These are phyloP conservation scores for Talaromyces sp. DNA, from an alignment of 2,329 filamentous ascomycete species.

Conservation along the genomic window DNA sequence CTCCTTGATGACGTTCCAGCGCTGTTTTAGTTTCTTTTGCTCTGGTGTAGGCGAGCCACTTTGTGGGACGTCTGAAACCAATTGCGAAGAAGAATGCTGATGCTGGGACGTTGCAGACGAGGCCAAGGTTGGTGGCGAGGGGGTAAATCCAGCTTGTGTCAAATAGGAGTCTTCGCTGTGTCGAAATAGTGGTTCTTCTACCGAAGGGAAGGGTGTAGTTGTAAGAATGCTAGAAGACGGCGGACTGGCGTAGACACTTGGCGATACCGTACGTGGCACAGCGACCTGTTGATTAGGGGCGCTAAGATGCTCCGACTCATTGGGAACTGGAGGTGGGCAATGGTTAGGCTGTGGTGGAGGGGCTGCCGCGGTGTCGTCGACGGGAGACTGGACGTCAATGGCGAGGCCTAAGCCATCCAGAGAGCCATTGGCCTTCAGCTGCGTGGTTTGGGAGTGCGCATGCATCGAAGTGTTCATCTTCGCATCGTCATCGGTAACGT, in stretches of 20 bases:
- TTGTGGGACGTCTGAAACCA: constrained; percentile 15
- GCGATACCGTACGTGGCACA: constrained; percentile 8
- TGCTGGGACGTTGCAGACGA: constrained; percentile 35
- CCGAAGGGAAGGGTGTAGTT: constrained; percentile 17
- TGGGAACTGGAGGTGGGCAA: constrained; percentile 39
- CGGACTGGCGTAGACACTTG: constrained; percentile 15
- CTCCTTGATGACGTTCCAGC: constrained; percentile 82
- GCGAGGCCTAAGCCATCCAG: constrained; percentile 39
- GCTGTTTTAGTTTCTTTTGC: constrained; percentile 63
- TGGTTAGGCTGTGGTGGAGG: constrained; percentile 40
- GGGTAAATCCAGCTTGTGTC: constrained; percentile 20
- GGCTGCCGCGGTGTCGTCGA: constrained; percentile 18
- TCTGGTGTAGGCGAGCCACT: constrained; percentile 31
- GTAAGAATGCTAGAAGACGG: constrained; percentile 13
- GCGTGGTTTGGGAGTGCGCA: constrained; percentile 13
- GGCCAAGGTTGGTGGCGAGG: constrained; percentile 26
- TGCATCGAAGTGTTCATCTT: constrained; percentile 23
- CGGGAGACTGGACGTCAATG: constrained; percentile 33
- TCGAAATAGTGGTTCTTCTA: constrained; percentile 20
- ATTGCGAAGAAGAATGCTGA: constrained; percentile 24
- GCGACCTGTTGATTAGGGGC: neutral
- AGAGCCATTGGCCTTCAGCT: constrained; percentile 22
- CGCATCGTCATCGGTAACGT: constrained; percentile 15
- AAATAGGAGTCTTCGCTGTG: constrained; percentile 36
- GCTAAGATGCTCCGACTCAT: constrained; percentile 12